These are phyloP conservation scores for Leccinum boreale DNA, from an alignment of 768 basidiomycete genomes.

Conservation along the genomic window DNA sequence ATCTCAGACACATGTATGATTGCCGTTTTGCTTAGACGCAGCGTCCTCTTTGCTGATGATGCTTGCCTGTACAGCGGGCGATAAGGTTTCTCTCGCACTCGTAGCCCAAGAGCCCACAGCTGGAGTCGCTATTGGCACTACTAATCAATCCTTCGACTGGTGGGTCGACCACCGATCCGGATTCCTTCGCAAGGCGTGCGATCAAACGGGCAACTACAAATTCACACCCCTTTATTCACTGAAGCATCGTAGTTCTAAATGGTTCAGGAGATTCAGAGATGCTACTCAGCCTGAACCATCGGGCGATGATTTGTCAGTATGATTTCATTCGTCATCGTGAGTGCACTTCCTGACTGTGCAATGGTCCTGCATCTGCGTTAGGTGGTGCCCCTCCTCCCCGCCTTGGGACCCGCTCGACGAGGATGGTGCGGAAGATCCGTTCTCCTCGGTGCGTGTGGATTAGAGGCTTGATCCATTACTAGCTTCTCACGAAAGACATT, in stretches of 20 bases:
- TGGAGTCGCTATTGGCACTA: background rate
- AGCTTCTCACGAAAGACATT: background rate
- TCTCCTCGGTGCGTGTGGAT: conserved; percentile 13
- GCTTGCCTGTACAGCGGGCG: conserved; percentile 13
- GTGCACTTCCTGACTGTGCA: background rate
- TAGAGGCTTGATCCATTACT: background rate
- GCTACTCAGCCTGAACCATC: conserved; percentile 2
- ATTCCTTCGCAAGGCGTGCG: conserved; percentile 20
- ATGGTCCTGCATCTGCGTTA: background rate
- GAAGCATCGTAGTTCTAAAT: conserved; percentile 5
- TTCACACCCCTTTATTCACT: conserved; percentile 24
- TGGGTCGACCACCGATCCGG: conserved; percentile 11
- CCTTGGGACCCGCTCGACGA: conserved; percentile 29
- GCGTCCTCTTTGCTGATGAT: background rate
- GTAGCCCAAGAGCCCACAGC: conserved; percentile 9
- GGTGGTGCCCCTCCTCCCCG: conserved; percentile 15
- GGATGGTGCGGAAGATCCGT: conserved; percentile 22
- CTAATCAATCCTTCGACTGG: conserved; percentile 14
- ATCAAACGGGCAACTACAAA: conserved; percentile 10
- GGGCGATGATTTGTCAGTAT: conserved; percentile 22
- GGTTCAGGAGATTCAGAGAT: conserved; percentile 15
- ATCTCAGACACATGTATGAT: conserved; percentile 24
- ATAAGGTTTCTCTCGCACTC: conserved; percentile 21
- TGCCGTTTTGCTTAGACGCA: background rate
- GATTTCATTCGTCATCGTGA: background rate